A percentile compares a stretch with the other conserved stretches of the same genome.
Conservation (phyloP, 2,329 filamentous ascomycete species). For the Beauveria sp. region DNA sequence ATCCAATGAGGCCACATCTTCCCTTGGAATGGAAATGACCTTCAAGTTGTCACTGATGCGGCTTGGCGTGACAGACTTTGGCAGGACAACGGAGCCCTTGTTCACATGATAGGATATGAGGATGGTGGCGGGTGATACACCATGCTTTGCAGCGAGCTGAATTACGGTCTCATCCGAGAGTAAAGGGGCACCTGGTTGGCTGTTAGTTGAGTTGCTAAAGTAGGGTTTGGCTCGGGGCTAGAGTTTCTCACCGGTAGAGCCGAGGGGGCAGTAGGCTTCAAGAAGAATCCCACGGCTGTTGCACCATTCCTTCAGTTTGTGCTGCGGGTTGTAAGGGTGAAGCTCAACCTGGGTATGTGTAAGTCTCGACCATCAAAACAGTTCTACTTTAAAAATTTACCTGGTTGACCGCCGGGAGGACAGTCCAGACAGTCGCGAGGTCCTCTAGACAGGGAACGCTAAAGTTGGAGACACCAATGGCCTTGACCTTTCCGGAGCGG, state of each 20-base stretch:
- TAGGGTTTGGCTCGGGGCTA: neutral
- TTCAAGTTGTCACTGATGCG: conserved; percentile 16
- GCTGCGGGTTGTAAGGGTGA: conserved; percentile 31
- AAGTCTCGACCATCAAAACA: conserved; percentile 56
- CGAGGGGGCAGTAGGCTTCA: conserved; percentile 28
- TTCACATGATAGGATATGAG: conserved; percentile 18
- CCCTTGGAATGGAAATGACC: conserved; percentile 13
- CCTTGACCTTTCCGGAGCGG: conserved; percentile 47
- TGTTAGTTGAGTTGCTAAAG: neutral
- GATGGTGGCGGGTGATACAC: conserved; percentile 16
- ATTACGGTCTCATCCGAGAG: conserved; percentile 49
- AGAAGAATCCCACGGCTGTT: conserved; percentile 25
- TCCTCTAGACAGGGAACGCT: conserved; percentile 46
- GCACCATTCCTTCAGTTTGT: conserved; percentile 27
- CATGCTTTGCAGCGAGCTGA: conserved; percentile 34
- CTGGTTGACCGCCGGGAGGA: conserved; percentile 62
- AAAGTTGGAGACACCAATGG: conserved; percentile 52
- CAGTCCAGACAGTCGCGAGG: conserved; percentile 40
- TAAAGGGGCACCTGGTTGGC: conserved; percentile 4
- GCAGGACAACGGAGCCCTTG: conserved; percentile 16
- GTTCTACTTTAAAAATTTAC: conserved; percentile 59
- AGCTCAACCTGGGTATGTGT: conserved; percentile 53
- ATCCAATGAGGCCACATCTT: conserved; percentile 13
- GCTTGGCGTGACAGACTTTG: conserved; percentile 17
- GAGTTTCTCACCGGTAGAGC: neutral